phyloP scores from a whole-genome alignment of 2,329 filamentous ascomycete species.

The Rhynchosporium secalis region DNA sequence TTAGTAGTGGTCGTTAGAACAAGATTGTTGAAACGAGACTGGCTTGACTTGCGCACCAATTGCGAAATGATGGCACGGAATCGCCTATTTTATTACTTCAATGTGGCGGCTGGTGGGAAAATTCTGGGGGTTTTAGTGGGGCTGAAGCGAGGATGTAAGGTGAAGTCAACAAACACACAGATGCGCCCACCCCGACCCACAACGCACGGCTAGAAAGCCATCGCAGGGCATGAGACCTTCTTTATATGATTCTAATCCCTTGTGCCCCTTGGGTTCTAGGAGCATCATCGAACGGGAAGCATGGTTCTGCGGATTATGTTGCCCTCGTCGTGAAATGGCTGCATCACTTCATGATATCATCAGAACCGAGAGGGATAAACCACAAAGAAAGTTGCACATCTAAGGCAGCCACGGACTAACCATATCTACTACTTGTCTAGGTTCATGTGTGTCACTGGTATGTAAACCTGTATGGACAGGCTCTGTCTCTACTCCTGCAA shows the following conservation, averaged over 20 bases:
- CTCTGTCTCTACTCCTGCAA: not conserved
- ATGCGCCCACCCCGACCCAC: not conserved
- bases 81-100: not conserved
- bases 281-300: no score
- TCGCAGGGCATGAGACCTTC: not conserved
- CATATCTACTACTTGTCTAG: not conserved
- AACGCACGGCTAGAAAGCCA: not conserved
- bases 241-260: no score
- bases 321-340: not conserved
- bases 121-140: not conserved
- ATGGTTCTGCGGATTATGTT: no score
- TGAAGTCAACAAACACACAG: conserved; percentile 2
- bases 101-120: not conserved
- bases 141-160: conserved; percentile 1
- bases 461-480: not conserved
- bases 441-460: not conserved
- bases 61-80: not conserved
- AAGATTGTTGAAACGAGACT: conserved; percentile 10
- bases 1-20: conserved; percentile 5
- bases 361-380: not conserved
- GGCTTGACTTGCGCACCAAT: conserved; percentile 2
- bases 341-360: not conserved
- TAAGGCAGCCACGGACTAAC: no score
- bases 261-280: no score
- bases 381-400: no score